Conservation (phyloP, 1,139 yeast genomes). For the Geotrichum fermentans region DNA sequence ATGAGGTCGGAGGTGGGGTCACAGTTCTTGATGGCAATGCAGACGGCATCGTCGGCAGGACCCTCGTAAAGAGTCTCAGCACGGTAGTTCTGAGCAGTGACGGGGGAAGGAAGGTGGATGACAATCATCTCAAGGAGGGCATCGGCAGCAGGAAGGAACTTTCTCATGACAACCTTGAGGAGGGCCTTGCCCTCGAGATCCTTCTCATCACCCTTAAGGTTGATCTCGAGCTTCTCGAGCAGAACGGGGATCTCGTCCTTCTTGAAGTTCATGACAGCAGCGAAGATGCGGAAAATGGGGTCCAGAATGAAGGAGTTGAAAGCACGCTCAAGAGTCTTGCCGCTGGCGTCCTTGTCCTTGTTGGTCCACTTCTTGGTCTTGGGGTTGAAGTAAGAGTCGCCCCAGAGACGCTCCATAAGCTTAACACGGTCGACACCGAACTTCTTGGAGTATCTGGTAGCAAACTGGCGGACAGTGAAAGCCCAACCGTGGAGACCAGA, state of each 20-base stretch:
- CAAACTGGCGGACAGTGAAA: constrained; percentile 98
- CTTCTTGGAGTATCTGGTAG: constrained; percentile 96
- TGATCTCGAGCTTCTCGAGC: constrained; percentile 87
- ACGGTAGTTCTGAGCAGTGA: constrained; percentile 98
- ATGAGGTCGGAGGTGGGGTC: constrained; percentile 97
- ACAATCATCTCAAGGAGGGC: constrained; percentile 99
- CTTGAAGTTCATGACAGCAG: constrained; percentile 95
- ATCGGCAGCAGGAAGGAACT: constrained; percentile 99
- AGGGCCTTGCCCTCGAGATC: constrained; percentile 98
- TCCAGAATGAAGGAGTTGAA: constrained; percentile 98
- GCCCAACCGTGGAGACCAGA: constrained; percentile 99
- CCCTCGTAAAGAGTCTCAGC: constrained; percentile 99
- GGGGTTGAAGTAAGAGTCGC: constrained; percentile 99
- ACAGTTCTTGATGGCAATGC: constrained; percentile 93
- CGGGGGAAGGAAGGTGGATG: constrained; percentile 98
- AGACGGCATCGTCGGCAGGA: constrained; percentile 90
- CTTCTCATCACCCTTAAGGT: constrained; percentile 88
- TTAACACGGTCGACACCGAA: constrained; percentile 97
- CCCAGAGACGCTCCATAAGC: constrained; percentile 99
- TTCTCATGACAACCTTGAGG: constrained; percentile 97
- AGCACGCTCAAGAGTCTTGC: constrained; percentile 95
- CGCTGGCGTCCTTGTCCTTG: constrained; percentile 94
- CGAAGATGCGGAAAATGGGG: constrained; percentile 96
- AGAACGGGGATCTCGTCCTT: constrained; percentile 89
- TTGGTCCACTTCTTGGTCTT: constrained; percentile 99